These are phyloP conservation scores for Leccinum disarticulatum DNA, from an alignment of 768 basidiomycete species.

Conservation along the genomic window DNA sequence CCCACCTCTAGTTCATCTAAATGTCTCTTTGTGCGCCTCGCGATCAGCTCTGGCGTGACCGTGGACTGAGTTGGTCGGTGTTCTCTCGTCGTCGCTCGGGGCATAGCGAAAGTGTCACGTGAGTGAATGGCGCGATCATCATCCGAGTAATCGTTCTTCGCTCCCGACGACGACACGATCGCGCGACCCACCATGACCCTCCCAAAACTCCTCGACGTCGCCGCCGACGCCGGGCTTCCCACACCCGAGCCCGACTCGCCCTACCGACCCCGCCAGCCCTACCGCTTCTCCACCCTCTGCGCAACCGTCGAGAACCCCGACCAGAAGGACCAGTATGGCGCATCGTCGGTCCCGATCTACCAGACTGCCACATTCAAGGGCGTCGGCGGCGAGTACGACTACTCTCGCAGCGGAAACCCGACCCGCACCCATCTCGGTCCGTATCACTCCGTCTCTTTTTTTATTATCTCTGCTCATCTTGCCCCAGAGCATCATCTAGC, in stretches of 20 bases:
- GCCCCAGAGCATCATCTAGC: conserved; percentile 90
- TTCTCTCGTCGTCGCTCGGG: conserved; percentile 22
- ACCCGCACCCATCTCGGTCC: conserved; percentile 92
- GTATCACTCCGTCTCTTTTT: conserved; percentile 16
- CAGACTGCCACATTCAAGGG: conserved; percentile 99
- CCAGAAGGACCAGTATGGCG: conserved; percentile 94
- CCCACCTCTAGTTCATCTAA: conserved; percentile 83
- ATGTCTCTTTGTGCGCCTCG: conserved; percentile 73
- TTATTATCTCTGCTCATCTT: neutral
- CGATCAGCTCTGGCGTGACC: conserved; percentile 63
- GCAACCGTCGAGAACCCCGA: conserved; percentile 90
- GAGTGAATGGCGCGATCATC: conserved; percentile 15
- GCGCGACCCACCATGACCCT: conserved; percentile 16
- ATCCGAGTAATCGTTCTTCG: neutral
- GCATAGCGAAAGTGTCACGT: conserved; percentile 24
- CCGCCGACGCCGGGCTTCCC: conserved; percentile 53
- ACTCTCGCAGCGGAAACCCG: conserved; percentile 93
- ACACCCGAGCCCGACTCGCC: conserved; percentile 85
- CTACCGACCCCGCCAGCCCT: conserved; percentile 62
- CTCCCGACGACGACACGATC: neutral
- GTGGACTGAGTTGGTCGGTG: conserved; percentile 25
- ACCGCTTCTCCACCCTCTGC: conserved; percentile 87
- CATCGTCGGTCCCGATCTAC: conserved; percentile 95
- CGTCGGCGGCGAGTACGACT: conserved; percentile 85
- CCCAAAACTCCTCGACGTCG: conserved; percentile 10